Evolutionary conservation across 306 rosid genomes (phyloP).

Genomic region (Gynostemma pentaphyllum): DNA sequence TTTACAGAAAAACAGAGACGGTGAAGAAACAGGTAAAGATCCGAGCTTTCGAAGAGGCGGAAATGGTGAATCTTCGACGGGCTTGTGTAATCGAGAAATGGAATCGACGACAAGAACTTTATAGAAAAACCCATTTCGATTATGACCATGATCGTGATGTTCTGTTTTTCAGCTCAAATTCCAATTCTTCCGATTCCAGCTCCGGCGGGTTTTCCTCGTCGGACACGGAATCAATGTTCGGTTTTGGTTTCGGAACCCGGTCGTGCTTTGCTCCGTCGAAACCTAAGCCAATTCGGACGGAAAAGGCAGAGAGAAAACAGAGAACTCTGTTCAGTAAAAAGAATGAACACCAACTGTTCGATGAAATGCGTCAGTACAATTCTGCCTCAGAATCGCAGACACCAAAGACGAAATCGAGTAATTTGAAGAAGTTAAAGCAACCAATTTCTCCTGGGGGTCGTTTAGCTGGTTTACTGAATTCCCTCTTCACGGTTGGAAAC

Average conservation of each 20-base stretch:
- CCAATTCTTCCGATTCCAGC: conserved; percentile 76
- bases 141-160: conserved; percentile 28
- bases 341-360: conserved; percentile 14
- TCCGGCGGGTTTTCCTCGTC: conserved; percentile 71
- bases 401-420: conserved; percentile 60
- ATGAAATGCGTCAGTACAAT: conserved; percentile 12
- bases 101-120: conserved; percentile 21
- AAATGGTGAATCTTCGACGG: conserved; percentile 19
- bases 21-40: conserved; percentile 32
- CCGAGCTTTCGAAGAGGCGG: conserved; percentile 12
- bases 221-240: conserved; percentile 52
- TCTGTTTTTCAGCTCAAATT: conserved; percentile 55
- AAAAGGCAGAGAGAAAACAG: conserved; percentile 24
- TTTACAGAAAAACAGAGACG: conserved; percentile 24
- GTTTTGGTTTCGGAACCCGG: conserved; percentile 18
- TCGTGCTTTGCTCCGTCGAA: conserved; percentile 31
- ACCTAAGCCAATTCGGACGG: conserved; percentile 36
- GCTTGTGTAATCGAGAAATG: conserved; percentile 43
- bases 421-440: conserved; percentile 78
- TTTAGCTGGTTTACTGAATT: conserved; percentile 53
- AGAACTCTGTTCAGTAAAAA: conserved; percentile 14
- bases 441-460: conserved; percentile 73
- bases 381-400: conserved; percentile 8
- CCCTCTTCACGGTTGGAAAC: conserved; percentile 37
- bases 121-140: conserved; percentile 17